Evolutionary conservation across 306 rosid genomes (phyloP), one percentile per base, ranked within the genome.

Genomic region (Nissolia schottii): DNA sequence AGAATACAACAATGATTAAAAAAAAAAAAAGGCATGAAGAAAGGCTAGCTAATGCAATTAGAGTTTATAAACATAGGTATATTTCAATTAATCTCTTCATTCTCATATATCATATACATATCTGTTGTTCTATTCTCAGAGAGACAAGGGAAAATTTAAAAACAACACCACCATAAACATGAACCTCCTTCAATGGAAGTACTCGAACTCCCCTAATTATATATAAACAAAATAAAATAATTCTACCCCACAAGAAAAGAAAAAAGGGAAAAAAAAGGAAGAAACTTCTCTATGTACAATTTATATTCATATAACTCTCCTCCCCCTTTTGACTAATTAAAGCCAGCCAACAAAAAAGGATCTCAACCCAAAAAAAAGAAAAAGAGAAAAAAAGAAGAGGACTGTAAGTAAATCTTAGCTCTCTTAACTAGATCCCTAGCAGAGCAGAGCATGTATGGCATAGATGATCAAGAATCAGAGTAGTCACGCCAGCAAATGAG

Each of bases 401-500:
- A n/a, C n/a, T n/a, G n/a, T n/a, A n/a, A n/a, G n/a, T n/a, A n/a
- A n/a, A 1, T 32, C 8, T 32, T 6, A 32, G 8, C 38, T 32
- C 38, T 6, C 11, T 32, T 5, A n/a, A n/a, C n/a, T n/a, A 32
- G 43, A 37, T 37, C 43, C 43, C 43, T 37, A n/a, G n/a, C n/a
- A n/a, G n/a, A n/a, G n/a, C n/a, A n/a, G n/a, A n/a, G n/a, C n/a
- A n/a, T n/a, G n/a, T n/a, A n/a, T n/a, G n/a, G n/a, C n/a, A 40
- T 40, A 15, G 46, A 14, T 43, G 16, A 45, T 45, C 20, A 78
- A 23, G 94, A 84, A 73, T 88, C 88, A 37, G 64, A 54, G 68
- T 84, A 82, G 2, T 87, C 85, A 27, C 80, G 80, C 92, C 92
- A 87, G 82, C 92, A 87, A 71, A 87, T 85, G 73, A 87, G 92